Evolutionary conservation across 257 asterid species (phyloP).

Genomic region (Ligustrum vulgare): DNA sequence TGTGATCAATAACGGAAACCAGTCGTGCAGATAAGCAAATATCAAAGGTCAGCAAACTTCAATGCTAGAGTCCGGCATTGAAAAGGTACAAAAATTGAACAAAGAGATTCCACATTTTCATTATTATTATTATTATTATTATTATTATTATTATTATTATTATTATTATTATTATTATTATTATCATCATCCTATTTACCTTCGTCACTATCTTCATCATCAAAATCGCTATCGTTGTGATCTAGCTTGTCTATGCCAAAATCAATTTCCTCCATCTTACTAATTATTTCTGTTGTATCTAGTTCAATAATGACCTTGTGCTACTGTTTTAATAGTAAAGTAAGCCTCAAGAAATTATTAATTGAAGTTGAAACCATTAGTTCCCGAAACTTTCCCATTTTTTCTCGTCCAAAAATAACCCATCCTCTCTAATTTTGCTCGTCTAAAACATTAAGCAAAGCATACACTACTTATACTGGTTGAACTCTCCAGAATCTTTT

Average conservation of each 20-base stretch:
- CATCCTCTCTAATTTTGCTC: neutral
- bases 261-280: slow-evolving; percentile 78
- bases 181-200: slow-evolving; percentile 55
- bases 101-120: too few relatives aligned
- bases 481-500: neutral
- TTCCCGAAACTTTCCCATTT: neutral
- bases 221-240: slow-evolving; percentile 66
- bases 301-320: slow-evolving; percentile 91
- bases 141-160: too few relatives aligned
- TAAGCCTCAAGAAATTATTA: slow-evolving; percentile 24
- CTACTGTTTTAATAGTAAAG: slow-evolving; percentile 45
- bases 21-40: too few relatives aligned
- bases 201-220: slow-evolving; percentile 65
- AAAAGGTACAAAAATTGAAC: too few relatives aligned
- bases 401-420: neutral
- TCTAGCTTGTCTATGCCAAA: slow-evolving; percentile 68
- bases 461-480: neutral
- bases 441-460: slow-evolving; percentile 7
- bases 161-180: too few relatives aligned
- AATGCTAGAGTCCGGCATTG: too few relatives aligned
- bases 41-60: too few relatives aligned
- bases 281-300: slow-evolving; percentile 76
- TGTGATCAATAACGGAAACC: too few relatives aligned
- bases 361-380: neutral
- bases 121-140: too few relatives aligned